Conservation (phyloP, 169 alveolate species). For the Toxoplasma gondii region DNA sequence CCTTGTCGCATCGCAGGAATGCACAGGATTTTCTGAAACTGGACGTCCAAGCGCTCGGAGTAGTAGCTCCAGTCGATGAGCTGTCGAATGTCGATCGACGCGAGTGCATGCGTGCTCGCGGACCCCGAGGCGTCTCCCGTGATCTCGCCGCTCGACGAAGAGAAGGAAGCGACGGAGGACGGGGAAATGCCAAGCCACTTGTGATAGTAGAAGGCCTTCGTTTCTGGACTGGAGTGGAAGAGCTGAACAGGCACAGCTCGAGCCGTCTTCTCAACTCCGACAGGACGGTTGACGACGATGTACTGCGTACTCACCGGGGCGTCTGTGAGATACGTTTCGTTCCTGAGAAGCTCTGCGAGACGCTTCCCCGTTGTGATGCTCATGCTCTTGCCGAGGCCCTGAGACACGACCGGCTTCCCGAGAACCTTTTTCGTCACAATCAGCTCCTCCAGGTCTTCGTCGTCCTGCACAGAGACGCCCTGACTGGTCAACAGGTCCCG, state of each 20-base stretch:
- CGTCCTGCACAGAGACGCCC: conserved; percentile 6
- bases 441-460: conserved; percentile 65
- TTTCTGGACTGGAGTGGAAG: conserved; percentile 16
- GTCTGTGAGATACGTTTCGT: conserved; percentile 22
- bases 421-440: conserved; percentile 89
- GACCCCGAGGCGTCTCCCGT: background rate
- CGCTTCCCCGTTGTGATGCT: conserved; percentile 88
- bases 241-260: conserved; percentile 89
- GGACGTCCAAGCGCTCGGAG: conserved; percentile 82
- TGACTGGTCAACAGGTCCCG: background rate
- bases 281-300: conserved; percentile 88
- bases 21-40: conserved; percentile 88
- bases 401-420: conserved; percentile 83
- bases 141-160: background rate
- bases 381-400: conserved; percentile 87
- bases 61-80: conserved; percentile 95
- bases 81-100: conserved; percentile 75
- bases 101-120: background rate
- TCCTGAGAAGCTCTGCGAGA: conserved; percentile 25
- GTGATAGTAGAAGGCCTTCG: conserved; percentile 35
- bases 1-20: conserved; percentile 84
- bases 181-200: conserved; percentile 32
- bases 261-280: conserved; percentile 87
- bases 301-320: conserved; percentile 79
- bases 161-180: background rate